Evolutionary conservation across 169 alveolate species (phyloP).

Genomic region (Cryptosporidium bovis): DNA sequence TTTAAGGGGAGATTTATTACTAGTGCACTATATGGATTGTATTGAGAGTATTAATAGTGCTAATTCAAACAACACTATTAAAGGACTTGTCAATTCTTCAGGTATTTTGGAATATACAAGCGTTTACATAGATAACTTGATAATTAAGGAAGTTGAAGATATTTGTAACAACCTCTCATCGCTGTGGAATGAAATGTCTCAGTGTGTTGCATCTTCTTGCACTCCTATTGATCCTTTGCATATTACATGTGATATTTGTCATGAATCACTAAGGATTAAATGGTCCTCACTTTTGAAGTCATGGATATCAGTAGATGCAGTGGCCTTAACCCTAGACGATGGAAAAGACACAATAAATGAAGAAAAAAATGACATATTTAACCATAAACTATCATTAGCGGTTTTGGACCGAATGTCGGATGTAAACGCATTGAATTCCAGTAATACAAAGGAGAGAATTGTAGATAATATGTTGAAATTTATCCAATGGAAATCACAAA

Average conservation of each 20-base stretch:
- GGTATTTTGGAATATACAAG: slow-evolving; percentile 1
- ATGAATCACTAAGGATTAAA: slow-evolving; percentile 34
- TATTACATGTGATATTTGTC: slow-evolving; percentile 53
- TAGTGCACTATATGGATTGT: slow-evolving; percentile 29
- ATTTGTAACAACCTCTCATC: slow-evolving; percentile 34
- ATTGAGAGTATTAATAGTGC: background rate
- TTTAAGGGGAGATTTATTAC: background rate
- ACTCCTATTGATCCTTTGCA: slow-evolving; percentile 68
- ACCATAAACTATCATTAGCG: slow-evolving; percentile 12
- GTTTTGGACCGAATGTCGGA: background rate
- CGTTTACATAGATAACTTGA: background rate
- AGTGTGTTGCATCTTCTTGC: slow-evolving; percentile 28
- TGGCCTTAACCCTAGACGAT: background rate
- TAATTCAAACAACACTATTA: slow-evolving; percentile 1
- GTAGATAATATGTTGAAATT: slow-evolving; percentile 15
- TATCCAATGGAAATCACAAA: slow-evolving; percentile 60
- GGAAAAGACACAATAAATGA: background rate
- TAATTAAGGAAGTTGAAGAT: slow-evolving; percentile 3
- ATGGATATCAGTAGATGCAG: slow-evolving; percentile 59
- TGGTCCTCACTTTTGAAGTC: slow-evolving; percentile 60
- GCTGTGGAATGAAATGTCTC: slow-evolving; percentile 71
- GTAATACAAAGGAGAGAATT: slow-evolving; percentile 19
- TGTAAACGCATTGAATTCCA: background rate
- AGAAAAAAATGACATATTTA: background rate
- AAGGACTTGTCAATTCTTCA: slow-evolving; percentile 6